Evolutionary conservation across 2,329 filamentous ascomycete species (phyloP).

Genomic region (Cladobotryum mycophilum): DNA sequence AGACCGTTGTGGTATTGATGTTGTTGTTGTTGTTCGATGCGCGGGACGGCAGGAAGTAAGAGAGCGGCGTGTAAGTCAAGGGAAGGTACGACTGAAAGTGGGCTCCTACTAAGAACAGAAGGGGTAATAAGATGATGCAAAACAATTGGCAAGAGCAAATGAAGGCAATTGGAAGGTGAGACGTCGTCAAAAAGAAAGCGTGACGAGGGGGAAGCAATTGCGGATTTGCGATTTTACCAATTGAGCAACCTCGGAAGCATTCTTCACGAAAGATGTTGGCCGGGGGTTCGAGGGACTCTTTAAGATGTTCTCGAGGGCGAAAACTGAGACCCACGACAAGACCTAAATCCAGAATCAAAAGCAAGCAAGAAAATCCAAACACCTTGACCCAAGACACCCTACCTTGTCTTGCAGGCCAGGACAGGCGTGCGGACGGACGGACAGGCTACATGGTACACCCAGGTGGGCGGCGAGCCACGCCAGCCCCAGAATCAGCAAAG

Average conservation of each 20-base stretch:
- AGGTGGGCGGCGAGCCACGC: constrained; percentile 5
- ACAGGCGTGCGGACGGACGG: too few species aligned
- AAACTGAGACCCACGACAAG: constrained; percentile 4
- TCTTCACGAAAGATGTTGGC: neutral
- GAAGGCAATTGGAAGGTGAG: neutral
- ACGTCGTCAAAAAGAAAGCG: neutral
- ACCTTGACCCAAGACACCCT: too few species aligned
- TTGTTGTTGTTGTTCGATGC: too few species aligned
- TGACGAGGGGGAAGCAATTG: neutral
- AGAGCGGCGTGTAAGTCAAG: constrained; percentile 7
- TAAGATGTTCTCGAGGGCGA: constrained; percentile 5
- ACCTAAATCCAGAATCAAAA: neutral
- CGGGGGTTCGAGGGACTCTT: constrained; percentile 9
- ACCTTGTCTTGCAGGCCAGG: too few species aligned
- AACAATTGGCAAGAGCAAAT: neutral
- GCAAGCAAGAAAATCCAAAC: neutral
- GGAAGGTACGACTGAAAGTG: constrained; percentile 2
- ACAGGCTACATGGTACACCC: neutral
- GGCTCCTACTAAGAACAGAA: constrained; percentile 1
- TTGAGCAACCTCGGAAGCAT: neutral
- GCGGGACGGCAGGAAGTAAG: neutral
- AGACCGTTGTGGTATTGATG: too few species aligned
- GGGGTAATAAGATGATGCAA: neutral
- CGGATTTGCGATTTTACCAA: neutral
- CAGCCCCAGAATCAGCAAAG: neutral